Conservation (phyloP, 306 rosid genomes). For the Cucurbita argyrosperma region DNA sequence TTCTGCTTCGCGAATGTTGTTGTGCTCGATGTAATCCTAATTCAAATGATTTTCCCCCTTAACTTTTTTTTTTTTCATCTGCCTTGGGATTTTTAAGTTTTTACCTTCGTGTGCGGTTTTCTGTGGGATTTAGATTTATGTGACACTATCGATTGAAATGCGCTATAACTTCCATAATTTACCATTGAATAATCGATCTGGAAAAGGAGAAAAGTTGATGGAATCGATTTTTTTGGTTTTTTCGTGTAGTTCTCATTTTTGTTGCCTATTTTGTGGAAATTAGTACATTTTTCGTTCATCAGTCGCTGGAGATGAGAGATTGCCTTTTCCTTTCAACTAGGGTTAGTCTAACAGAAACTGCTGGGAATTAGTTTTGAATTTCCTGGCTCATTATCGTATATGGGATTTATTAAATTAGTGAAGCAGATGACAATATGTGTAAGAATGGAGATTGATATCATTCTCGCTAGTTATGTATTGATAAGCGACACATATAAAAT, state of each 20-base stretch:
- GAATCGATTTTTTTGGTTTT: background rate
- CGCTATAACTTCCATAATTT: background rate
- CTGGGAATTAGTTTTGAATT: background rate
- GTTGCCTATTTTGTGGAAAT: background rate
- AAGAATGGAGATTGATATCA: background rate
- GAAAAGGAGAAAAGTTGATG: background rate
- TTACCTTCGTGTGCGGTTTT: background rate
- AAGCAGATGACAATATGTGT: background rate
- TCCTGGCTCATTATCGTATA: background rate
- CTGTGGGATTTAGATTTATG: background rate
- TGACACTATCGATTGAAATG: background rate
- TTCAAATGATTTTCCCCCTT: background rate
- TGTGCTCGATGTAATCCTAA: background rate
- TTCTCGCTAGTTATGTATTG: background rate
- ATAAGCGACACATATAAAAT: background rate
- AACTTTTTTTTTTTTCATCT: no score
- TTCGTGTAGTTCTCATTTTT: background rate
- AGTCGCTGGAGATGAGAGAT: background rate
- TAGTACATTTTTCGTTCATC: background rate
- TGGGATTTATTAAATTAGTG: background rate
- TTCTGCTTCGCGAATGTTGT: background rate
- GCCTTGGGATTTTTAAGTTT: no score
- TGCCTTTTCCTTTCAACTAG: background rate
- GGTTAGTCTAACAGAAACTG: background rate
- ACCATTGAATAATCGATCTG: background rate